Percentiles rank a stretch among this genome's conserved stretches.
phyloP scores from a whole-genome alignment of 345 rosid species.

The Heritiera littoralis region DNA sequence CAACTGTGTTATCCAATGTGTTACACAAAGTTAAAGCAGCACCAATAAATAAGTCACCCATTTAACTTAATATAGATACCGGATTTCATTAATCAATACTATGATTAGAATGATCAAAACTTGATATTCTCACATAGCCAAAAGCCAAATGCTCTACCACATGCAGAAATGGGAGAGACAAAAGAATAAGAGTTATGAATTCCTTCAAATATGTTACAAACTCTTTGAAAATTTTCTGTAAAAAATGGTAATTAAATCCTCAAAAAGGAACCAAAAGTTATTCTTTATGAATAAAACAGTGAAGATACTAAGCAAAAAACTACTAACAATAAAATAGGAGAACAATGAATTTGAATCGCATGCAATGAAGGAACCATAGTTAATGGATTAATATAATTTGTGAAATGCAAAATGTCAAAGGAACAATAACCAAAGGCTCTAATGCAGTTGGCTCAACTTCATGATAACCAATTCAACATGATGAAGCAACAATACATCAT shows the following conservation, averaged over 20 bases:
- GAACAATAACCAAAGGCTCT: background rate
- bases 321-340: background rate
- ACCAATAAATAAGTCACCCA: background rate
- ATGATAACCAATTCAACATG: background rate
- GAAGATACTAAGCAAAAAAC: background rate
- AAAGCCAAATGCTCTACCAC: background rate
- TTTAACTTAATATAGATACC: background rate
- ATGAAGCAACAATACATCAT: constrained; percentile 1
- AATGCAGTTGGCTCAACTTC: constrained; percentile 5
- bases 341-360: background rate
- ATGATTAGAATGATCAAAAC: background rate
- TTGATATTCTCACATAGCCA: background rate
- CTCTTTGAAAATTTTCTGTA: background rate
- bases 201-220: background rate
- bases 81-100: background rate
- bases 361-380: background rate
- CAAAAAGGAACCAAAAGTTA: background rate
- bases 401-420: background rate
- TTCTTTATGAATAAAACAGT: background rate
- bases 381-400: background rate
- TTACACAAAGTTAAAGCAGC: background rate
- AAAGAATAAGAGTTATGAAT: background rate
- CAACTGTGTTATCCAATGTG: constrained; percentile 19
- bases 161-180: background rate
- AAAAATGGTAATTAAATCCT: background rate